Percentiles rank a stretch among this genome's conserved stretches.
These are phyloP conservation scores for Aspergillus glaucus DNA, from an alignment of 2,329 filamentous ascomycete genomes.

Conservation along the genomic window DNA sequence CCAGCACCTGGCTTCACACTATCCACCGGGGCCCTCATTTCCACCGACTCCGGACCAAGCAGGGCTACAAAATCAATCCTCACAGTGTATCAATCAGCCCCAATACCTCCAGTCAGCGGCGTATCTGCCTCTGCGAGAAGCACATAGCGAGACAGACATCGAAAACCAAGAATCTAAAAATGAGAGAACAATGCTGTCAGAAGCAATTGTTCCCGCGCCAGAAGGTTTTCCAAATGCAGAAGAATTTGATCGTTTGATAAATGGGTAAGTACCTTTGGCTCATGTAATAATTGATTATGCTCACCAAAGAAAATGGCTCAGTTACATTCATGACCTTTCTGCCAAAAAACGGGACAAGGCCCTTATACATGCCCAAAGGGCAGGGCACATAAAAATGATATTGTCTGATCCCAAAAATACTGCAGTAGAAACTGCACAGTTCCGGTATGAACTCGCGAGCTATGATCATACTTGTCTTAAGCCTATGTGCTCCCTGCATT, in stretches of 20 bases:
- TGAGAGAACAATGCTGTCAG: slow-evolving; percentile 38
- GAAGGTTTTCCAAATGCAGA: slow-evolving; percentile 42
- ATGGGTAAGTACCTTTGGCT: slow-evolving; percentile 35
- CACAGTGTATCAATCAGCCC: slow-evolving; percentile 26
- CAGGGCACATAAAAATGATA: slow-evolving; percentile 43
- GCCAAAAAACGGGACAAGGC: slow-evolving; percentile 49
- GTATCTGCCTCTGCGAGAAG: slow-evolving; percentile 31
- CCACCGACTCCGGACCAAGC: slow-evolving; percentile 29
- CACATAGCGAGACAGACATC: slow-evolving; percentile 31
- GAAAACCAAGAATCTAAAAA: slow-evolving; percentile 42
- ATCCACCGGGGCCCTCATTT: slow-evolving; percentile 26
- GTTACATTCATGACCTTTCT: slow-evolving; percentile 45
- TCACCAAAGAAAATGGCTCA: slow-evolving; percentile 13
- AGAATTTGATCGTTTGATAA: slow-evolving; percentile 42
- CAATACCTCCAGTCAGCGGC: slow-evolving; percentile 27
- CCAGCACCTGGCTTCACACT: slow-evolving; percentile 24
- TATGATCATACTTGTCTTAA: background rate
- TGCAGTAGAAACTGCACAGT: slow-evolving; percentile 46
- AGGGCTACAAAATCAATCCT: slow-evolving; percentile 25
- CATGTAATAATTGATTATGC: background rate
- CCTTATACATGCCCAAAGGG: slow-evolving; percentile 43
- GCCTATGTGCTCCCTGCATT: background rate
- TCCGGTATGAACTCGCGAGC: slow-evolving; percentile 30
- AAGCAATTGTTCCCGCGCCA: slow-evolving; percentile 37
- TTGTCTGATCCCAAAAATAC: slow-evolving; percentile 46